These are phyloP conservation scores for Fusarium odoratissimum DNA, from an alignment of 2,329 filamentous ascomycete species.

Conservation along the genomic window DNA sequence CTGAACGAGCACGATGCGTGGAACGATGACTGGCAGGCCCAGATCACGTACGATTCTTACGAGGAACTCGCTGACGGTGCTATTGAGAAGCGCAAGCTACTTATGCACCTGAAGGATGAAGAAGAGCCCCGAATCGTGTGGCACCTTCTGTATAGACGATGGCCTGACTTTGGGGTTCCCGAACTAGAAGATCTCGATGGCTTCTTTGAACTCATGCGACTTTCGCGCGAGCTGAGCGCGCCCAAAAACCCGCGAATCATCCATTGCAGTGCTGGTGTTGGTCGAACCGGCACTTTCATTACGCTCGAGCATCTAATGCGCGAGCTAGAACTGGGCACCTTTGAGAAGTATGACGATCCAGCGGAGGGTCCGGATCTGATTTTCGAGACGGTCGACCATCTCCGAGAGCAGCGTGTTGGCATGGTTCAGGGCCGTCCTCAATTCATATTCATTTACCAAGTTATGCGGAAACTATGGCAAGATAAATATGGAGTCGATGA, in stretches of 20 bases:
- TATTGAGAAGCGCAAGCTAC: conserved; percentile 80
- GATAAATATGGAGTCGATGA: conserved; percentile 66
- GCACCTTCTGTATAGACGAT: conserved; percentile 87
- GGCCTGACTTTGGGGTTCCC: conserved; percentile 92
- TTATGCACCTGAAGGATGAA: conserved; percentile 63
- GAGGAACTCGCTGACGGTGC: conserved; percentile 66
- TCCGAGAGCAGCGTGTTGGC: conserved; percentile 88
- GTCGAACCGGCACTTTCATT: conserved; percentile 94
- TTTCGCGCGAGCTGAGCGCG: conserved; percentile 70
- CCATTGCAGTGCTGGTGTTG: conserved; percentile 92
- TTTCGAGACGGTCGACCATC: conserved; percentile 79
- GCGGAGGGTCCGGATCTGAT: conserved; percentile 70
- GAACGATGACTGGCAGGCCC: conserved; percentile 74
- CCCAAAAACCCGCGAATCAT: conserved; percentile 76
- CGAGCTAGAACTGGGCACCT: conserved; percentile 80
- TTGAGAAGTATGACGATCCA: conserved; percentile 61
- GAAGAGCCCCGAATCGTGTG: conserved; percentile 71
- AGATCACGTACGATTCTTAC: conserved; percentile 74
- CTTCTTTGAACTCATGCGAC: conserved; percentile 75
- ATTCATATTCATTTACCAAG: conserved; percentile 89
- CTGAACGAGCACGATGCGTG: conserved; percentile 75
- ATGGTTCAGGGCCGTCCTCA: conserved; percentile 95
- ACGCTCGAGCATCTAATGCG: conserved; percentile 90
- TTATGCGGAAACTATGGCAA: conserved; percentile 79
- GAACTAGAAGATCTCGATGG: conserved; percentile 73